phyloP scores from a whole-genome alignment of 345 rosid species.

The Microthlaspi erraticum region DNA sequence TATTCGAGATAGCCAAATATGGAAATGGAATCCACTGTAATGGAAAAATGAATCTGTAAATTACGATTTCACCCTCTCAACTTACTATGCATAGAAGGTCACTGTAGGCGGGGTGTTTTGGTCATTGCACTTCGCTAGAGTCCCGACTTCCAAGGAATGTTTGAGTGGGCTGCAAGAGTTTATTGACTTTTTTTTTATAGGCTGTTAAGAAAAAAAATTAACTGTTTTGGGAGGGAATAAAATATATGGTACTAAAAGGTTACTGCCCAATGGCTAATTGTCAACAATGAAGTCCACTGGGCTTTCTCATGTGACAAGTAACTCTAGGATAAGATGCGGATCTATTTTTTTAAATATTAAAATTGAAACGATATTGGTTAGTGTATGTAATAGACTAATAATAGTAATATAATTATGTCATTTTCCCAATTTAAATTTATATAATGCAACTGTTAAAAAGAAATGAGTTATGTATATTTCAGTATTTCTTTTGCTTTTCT shows the following conservation, averaged over 20 bases:
- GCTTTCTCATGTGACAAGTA: not conserved
- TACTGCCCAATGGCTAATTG: not conserved
- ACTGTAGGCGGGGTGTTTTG: not conserved
- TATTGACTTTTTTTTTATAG: conserved; percentile 1
- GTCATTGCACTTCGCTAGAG: not conserved
- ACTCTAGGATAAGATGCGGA: not conserved
- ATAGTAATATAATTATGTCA: too few species aligned
- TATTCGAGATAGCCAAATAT: not conserved
- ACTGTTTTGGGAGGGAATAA: too few species aligned
- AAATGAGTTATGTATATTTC: too few species aligned
- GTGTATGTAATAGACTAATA: too few species aligned
- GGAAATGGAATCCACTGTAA: conserved; percentile 3
- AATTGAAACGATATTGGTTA: too few species aligned
- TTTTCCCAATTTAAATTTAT: too few species aligned
- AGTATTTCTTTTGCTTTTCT: too few species aligned
- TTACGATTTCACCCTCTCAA: conserved; percentile 9
- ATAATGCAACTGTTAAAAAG: too few species aligned
- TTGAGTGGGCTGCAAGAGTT: conserved; percentile 17
- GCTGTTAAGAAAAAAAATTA: too few species aligned
- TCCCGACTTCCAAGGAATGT: conserved; percentile 23
- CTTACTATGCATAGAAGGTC: not conserved
- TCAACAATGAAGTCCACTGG: not conserved
- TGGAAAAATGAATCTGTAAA: not conserved
- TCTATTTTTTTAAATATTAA: too few species aligned
- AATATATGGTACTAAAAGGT: too few species aligned